Base-by-base conservation (phyloP, 306 rosid genomes). In the Phaseolus lunatus region DNA sequence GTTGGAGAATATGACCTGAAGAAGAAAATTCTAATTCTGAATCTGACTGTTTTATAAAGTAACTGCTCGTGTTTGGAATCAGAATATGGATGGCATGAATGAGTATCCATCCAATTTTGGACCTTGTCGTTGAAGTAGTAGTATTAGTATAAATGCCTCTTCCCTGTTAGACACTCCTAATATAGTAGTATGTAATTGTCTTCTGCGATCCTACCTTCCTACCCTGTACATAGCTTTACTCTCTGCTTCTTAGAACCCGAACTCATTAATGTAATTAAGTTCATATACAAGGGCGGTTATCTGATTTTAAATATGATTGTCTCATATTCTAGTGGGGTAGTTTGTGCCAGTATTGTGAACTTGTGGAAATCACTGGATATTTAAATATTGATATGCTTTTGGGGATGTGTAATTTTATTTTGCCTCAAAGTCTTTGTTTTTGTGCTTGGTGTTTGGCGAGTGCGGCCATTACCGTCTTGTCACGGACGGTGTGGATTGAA, bases 261-360 rank as follows among this genome's bases (percentile, higher is more conserved):
- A 63, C 84, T 83, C 82, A 73, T 80, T 83, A 64, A 83, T 83
- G 87, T 87, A 84, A 87, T 71, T 82, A 83, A 73, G 85, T 75
- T 72, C 80, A 54, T 74, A 78, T 44, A 80, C 73, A 54, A 29
- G 76, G 75, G 75, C 49, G 79, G 71, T 57, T 69, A 82, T 80
- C 81, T 72, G 65, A 67, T 78, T 70, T 44, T 66, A 12, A 64
- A 33, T 63, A 54, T 79, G 75, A 26, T 74, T 72, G 35, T 31
- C 23, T 48, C 15, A 47, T 81, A 67, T 58, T 75, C 67, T 76
- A 39, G 58, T 76, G 33, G 68, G 20, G 73, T 69, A 39, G 27
- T 20, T 26, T 62, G 76, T 29, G 64, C 72, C 18, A 12, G 69
- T 80, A 48, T 50, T n/a, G 59, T 18, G 75, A 61, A 73, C 66